phyloP scores from a whole-genome alignment of 768 basidiomycete species.

The Tulasnella sp. region DNA sequence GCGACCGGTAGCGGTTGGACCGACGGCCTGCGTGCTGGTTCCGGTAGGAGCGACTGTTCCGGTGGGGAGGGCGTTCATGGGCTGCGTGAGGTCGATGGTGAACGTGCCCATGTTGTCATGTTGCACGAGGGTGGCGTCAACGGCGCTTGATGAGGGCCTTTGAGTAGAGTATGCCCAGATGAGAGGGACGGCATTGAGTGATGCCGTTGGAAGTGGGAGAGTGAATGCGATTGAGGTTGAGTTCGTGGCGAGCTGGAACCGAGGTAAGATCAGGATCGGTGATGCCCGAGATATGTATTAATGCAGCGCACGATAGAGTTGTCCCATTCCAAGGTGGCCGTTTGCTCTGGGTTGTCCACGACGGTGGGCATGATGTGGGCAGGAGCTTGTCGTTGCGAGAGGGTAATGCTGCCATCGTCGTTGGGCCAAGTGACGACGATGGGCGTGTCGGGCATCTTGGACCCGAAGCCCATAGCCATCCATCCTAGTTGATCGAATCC shows the following conservation, averaged over 20 bases:
- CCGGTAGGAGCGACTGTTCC: slow-evolving; percentile 21
- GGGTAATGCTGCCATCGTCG: slow-evolving; percentile 54
- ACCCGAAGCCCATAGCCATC: slow-evolving; percentile 33
- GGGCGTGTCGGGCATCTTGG: slow-evolving; percentile 31
- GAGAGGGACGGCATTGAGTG: slow-evolving; percentile 38
- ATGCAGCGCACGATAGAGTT: slow-evolving; percentile 43
- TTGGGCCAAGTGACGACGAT: slow-evolving; percentile 79
- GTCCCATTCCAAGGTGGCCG: slow-evolving; percentile 44
- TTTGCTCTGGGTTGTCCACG: slow-evolving; percentile 50
- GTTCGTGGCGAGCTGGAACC: background rate
- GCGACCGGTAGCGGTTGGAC: slow-evolving; percentile 3
- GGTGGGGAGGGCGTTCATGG: slow-evolving; percentile 32
- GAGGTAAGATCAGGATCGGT: slow-evolving; percentile 32
- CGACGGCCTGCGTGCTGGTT: background rate
- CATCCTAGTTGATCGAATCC: slow-evolving; percentile 21
- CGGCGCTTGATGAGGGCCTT: slow-evolving; percentile 48
- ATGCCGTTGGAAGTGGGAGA: slow-evolving; percentile 33
- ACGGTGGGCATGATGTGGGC: slow-evolving; percentile 56
- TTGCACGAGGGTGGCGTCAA: slow-evolving; percentile 47
- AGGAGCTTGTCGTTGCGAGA: slow-evolving; percentile 61
- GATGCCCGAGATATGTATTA: slow-evolving; percentile 38
- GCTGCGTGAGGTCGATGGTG: slow-evolving; percentile 50
- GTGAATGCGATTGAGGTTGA: slow-evolving; percentile 11
- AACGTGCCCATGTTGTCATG: slow-evolving; percentile 49
- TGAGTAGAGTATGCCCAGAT: slow-evolving; percentile 59